A percentile compares a stretch with the other conserved stretches of the same genome.
Evolutionary conservation across 23 red algal genomes (phyloP).

Genomic region (Cyanidioschyzon merolae): DNA sequence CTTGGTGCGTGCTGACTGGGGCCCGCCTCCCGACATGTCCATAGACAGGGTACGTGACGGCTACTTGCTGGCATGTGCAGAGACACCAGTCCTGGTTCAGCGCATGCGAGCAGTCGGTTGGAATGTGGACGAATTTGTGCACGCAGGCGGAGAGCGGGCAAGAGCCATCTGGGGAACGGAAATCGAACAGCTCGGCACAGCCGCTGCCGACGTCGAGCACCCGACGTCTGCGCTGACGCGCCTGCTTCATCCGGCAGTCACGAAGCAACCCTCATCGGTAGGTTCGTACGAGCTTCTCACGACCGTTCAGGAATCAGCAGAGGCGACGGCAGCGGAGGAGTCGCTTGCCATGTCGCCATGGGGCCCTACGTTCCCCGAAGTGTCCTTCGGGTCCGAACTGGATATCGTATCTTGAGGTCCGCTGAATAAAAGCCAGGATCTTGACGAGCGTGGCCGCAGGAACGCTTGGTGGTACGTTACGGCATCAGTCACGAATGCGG

Average conservation of each 20-base stretch:
- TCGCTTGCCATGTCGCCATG: neutral
- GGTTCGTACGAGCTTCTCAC: neutral
- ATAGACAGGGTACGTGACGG: neutral
- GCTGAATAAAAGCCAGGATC: too few species aligned
- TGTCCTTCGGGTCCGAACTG: neutral
- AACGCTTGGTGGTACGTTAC: too few species aligned
- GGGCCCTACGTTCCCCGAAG: neutral
- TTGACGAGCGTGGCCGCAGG: too few species aligned
- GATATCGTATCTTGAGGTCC: neutral
- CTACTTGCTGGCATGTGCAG: conserved; percentile 7
- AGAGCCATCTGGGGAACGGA: conserved; percentile 19
- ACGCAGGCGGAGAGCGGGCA: conserved; percentile 11
- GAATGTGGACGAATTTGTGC: conserved; percentile 33
- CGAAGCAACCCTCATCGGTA: neutral
- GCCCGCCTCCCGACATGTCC: neutral
- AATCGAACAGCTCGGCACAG: neutral
- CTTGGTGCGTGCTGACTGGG: conserved; percentile 8
- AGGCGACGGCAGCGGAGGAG: neutral
- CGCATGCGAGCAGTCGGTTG: conserved; percentile 17
- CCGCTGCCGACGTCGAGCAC: neutral
- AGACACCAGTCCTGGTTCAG: conserved; percentile 10
- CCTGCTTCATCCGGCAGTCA: neutral
- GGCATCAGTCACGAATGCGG: too few species aligned
- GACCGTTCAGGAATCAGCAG: neutral
- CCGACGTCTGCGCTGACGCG: neutral